A percentile compares a stretch with the other conserved stretches of the same genome.
Conservation (phyloP, 176 grass and related monocot species). For the Eragrostis curvula region DNA sequence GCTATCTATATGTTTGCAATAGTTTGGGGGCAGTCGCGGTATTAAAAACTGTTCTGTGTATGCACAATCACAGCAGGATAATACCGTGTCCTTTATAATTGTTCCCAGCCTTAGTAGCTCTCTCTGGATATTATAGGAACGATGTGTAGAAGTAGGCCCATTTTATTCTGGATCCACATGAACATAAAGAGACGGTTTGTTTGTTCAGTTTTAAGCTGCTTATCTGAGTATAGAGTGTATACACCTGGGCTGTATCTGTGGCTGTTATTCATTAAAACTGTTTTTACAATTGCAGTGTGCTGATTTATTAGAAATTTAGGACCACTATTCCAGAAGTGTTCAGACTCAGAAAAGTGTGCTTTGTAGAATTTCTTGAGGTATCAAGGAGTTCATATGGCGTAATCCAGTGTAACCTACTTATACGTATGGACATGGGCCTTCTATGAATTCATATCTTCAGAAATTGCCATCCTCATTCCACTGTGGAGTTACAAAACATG, state of each 20-base stretch:
- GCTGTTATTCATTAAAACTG: neutral
- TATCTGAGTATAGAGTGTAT: neutral
- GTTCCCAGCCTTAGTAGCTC: neutral
- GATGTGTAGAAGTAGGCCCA: neutral
- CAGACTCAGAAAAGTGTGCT: neutral
- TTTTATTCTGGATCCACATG: neutral
- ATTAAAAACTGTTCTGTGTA: neutral
- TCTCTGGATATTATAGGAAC: neutral
- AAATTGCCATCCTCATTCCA: neutral
- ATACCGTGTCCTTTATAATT: neutral
- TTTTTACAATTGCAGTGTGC: neutral
- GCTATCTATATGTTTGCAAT: neutral
- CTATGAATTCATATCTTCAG: neutral
- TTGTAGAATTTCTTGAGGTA: neutral
- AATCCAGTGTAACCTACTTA: neutral
- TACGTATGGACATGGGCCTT: neutral
- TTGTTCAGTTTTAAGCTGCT: neutral
- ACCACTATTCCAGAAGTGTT: neutral
- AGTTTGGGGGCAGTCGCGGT: neutral
- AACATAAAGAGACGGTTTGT: neutral
- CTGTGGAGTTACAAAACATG: neutral
- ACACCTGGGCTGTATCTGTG: neutral
- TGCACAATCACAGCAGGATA: neutral
- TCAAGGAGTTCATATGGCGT: neutral
- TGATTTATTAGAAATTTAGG: neutral